These are phyloP conservation scores for Ogataea hybrid DNA, from an alignment of 1,139 yeast species.

Conservation along the genomic window DNA sequence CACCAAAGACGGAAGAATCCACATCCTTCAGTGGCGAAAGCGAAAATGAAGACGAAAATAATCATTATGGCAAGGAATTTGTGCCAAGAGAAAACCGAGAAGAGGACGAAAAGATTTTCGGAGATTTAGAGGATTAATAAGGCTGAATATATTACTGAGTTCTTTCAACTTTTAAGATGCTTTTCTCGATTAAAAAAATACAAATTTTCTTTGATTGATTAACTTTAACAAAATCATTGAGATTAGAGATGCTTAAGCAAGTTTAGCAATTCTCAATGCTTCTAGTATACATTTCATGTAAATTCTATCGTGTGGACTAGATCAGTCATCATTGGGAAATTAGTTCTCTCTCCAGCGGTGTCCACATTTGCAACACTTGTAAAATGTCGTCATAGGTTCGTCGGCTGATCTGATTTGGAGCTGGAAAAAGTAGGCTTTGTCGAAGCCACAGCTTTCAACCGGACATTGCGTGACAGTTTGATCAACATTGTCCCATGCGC, in stretches of 20 bases:
- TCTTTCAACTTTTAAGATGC: too few relatives aligned
- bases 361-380: slow-evolving; percentile 88
- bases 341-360: slow-evolving; percentile 97
- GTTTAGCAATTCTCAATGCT: not conserved
- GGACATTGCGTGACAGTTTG: slow-evolving; percentile 91
- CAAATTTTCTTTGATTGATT: too few relatives aligned
- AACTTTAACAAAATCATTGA: too few relatives aligned
- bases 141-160: too few relatives aligned
- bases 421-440: slow-evolving; percentile 95
- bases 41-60: slow-evolving; percentile 20
- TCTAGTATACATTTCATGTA: not conserved
- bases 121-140: slow-evolving; percentile 31
- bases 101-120: slow-evolving; percentile 32
- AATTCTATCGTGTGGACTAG: too few relatives aligned
- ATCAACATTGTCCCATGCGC: slow-evolving; percentile 99
- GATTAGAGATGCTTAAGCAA: too few relatives aligned
- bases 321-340: not conserved
- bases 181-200: too few relatives aligned
- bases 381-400: slow-evolving; percentile 95
- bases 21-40: slow-evolving; percentile 23
- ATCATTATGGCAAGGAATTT: slow-evolving; percentile 11
- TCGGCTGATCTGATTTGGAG: slow-evolving; percentile 92
- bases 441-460: slow-evolving; percentile 77
- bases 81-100: slow-evolving; percentile 17
- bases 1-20: slow-evolving; percentile 16